Base-by-base conservation (phyloP, 2,329 filamentous ascomycete genomes). In the Rhytidhysteron rufulum region DNA sequence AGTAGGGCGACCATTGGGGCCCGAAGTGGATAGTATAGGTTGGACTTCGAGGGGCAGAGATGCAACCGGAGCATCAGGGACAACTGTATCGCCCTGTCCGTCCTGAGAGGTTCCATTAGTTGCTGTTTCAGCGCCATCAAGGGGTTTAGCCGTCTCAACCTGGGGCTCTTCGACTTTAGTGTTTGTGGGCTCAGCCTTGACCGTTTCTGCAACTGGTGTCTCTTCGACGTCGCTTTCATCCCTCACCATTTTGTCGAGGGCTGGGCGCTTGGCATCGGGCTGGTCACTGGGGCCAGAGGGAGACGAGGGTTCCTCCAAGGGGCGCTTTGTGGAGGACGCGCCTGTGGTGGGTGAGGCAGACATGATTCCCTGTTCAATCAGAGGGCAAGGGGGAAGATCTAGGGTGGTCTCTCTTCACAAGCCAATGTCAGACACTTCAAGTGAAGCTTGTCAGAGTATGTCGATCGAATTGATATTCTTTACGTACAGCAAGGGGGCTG, bases 241-340 rank as follows among this genome's bases (percentile, higher is more conserved):
- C 66, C 86, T 88, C 55, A 86, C 77, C 54, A 89, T 77, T 74
- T 97, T 98, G 71, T 97, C 91, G 48, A 98, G 81, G 29, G 93
- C 93, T 35, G 88, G 93, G 54, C 93, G 87, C 74, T 98, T 98
- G 48, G 93, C 93, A 56, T 98, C 93, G 39, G 94, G 93, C 65
- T 96, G 90, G 58, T 97, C 93, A 63, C 81, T 88, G 29, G 86
- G 85, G 48, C 86, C 86, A 22, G 89, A 95, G 25, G 93, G 93
- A 8, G 93, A 98, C 15, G 93, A 97, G 9, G 91, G 86, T 63
- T 97, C 93, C 75, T 98, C 93, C 51, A 98, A 82, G 46, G 93
- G 93, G 61, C 93, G 89, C 80, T 98, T 98, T 62, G 87, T 81
- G 43, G 82, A 85, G 37, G 80, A 80, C 47, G 69, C 69, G 44